These are phyloP conservation scores for Dryas drummondii DNA, from an alignment of 306 rosid genomes.

Conservation along the genomic window DNA sequence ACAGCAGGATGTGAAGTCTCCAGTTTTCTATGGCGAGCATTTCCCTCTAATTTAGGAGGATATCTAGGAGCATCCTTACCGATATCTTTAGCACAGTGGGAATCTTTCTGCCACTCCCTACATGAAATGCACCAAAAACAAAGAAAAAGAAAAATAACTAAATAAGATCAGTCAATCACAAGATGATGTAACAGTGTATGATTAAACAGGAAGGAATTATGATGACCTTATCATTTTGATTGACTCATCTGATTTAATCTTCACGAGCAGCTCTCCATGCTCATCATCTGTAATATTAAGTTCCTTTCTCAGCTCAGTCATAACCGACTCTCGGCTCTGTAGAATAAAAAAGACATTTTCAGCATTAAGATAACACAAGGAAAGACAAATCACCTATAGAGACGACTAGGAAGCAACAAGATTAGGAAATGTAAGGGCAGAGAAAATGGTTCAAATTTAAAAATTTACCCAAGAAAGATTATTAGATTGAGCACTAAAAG, in stretches of 20 bases:
- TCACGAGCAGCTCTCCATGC: slow-evolving; percentile 8
- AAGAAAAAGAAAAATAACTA: not conserved
- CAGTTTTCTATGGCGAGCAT: not conserved
- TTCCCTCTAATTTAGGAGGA: not conserved
- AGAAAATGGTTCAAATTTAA: not conserved
- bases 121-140: not conserved
- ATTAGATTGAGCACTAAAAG: slow-evolving; percentile 9
- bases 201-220: not conserved
- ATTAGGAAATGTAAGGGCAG: not conserved
- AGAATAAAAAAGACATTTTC: not conserved
- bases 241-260: not conserved
- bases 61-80: not conserved
- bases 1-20: not conserved
- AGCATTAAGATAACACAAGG: not conserved
- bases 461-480: slow-evolving; percentile 13
- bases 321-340: not conserved
- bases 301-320: slow-evolving; percentile 23
- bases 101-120: slow-evolving; percentile 1
- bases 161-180: slow-evolving; percentile 6
- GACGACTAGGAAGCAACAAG: not conserved
- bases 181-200: not conserved
- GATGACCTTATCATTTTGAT: not conserved
- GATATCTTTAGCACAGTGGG: not conserved
- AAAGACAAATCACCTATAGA: not conserved
- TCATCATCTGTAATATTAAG: slow-evolving; percentile 14